Conservation (phyloP, 805 yeast species). For the Sporopachydermia quercuum region DNA sequence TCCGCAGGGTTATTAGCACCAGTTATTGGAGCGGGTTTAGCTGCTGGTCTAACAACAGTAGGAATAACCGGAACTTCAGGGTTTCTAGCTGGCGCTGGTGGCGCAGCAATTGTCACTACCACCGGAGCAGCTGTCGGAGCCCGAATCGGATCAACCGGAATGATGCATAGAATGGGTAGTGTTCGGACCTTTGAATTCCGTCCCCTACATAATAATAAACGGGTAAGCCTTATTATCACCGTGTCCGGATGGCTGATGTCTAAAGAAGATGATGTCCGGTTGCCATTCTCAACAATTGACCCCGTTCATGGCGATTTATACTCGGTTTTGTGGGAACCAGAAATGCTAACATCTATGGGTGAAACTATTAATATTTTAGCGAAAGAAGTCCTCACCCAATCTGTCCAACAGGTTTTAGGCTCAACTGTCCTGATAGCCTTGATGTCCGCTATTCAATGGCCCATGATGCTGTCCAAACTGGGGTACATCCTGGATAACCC, state of each 20-base stretch:
- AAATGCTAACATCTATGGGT: slow-evolving; percentile 89
- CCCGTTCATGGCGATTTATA: slow-evolving; percentile 96
- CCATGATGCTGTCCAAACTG: slow-evolving; percentile 79
- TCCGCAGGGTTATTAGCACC: slow-evolving; percentile 96
- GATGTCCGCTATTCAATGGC: slow-evolving; percentile 86
- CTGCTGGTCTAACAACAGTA: slow-evolving; percentile 90
- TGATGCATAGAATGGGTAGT: slow-evolving; percentile 75
- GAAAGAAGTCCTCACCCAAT: slow-evolving; percentile 81
- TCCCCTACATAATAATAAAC: slow-evolving; percentile 80
- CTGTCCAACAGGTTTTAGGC: slow-evolving; percentile 90
- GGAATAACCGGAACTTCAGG: slow-evolving; percentile 92
- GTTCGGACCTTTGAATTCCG: slow-evolving; percentile 88
- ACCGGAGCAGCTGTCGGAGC: slow-evolving; percentile 90
- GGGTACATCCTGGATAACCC: slow-evolving; percentile 90
- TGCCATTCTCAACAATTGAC: slow-evolving; percentile 92
- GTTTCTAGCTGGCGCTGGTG: slow-evolving; percentile 92
- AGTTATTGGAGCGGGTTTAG: slow-evolving; percentile 95
- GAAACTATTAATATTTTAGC: slow-evolving; percentile 91
- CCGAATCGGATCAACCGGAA: slow-evolving; percentile 71
- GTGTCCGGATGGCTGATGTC: slow-evolving; percentile 98
- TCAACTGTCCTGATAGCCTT: slow-evolving; percentile 78
- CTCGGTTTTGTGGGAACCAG: slow-evolving; percentile 95
- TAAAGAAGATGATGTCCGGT: slow-evolving; percentile 84
- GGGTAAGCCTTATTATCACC: slow-evolving; percentile 76
- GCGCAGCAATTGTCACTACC: slow-evolving; percentile 85